These are phyloP conservation scores for Lepraria neglecta DNA, from an alignment of 495 filamentous ascomycete species.

Conservation along the genomic window DNA sequence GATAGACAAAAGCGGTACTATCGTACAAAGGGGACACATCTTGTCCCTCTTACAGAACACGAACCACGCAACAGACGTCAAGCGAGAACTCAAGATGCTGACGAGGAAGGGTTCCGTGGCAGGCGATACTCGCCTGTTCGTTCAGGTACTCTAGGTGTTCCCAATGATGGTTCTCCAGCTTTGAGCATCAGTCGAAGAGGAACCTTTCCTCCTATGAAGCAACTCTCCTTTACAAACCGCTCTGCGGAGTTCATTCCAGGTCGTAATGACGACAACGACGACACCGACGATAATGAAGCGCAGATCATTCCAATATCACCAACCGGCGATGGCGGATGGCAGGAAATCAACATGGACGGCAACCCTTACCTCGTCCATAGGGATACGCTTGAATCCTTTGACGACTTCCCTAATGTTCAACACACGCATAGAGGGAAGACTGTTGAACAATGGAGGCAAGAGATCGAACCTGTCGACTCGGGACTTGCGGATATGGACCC, in stretches of 20 bases:
- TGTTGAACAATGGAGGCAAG: slow-evolving; percentile 16
- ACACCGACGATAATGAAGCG: background rate
- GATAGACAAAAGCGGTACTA: slow-evolving; percentile 9
- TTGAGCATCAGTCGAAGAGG: slow-evolving; percentile 13
- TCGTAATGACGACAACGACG: slow-evolving; percentile 2
- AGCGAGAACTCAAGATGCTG: background rate
- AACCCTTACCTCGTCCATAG: slow-evolving; percentile 24
- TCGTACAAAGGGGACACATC: background rate
- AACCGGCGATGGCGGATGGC: slow-evolving; percentile 20
- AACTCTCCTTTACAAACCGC: slow-evolving; percentile 8
- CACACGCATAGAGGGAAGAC: slow-evolving; percentile 4
- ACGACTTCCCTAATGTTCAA: slow-evolving; percentile 12
- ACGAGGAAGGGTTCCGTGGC: slow-evolving; percentile 15
- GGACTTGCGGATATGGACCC: slow-evolving; percentile 27
- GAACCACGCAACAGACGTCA: background rate
- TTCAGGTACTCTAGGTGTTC: slow-evolving; percentile 14
- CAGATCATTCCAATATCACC: slow-evolving; percentile 25
- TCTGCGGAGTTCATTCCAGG: background rate
- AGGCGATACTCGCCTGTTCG: slow-evolving; percentile 14
- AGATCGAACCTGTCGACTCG: slow-evolving; percentile 25
- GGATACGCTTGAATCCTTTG: slow-evolving; percentile 17
- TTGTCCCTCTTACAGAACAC: slow-evolving; percentile 1
- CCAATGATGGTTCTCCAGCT: slow-evolving; percentile 21
- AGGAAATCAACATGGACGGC: slow-evolving; percentile 21
- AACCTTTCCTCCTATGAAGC: slow-evolving; percentile 3